Evolutionary conservation across 1,284 basidiomycete genomes (phyloP).

Genomic region (Ceratobasidium sp.): DNA sequence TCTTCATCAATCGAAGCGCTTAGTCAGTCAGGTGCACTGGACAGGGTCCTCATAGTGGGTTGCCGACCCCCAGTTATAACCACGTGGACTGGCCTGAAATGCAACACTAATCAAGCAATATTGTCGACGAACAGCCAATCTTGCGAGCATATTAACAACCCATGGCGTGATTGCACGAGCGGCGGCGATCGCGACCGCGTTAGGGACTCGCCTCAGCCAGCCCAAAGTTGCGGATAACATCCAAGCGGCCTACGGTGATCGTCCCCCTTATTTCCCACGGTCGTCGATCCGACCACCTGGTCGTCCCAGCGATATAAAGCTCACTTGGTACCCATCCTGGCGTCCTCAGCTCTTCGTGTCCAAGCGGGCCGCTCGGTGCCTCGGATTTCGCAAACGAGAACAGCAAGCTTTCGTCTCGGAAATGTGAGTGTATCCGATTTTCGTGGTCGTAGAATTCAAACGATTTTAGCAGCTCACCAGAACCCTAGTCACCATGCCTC

Average conservation of each 20-base stretch:
- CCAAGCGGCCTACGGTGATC: neutral
- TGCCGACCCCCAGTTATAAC: neutral
- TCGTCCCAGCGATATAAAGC: constrained; percentile 13
- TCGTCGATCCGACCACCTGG: constrained; percentile 14
- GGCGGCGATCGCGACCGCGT: constrained; percentile 12
- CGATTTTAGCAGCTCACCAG: constrained; percentile 45
- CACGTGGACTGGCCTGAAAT: neutral
- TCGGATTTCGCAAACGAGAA: constrained; percentile 13
- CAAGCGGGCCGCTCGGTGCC: constrained; percentile 24
- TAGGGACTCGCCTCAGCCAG: constrained; percentile 21
- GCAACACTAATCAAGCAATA: neutral
- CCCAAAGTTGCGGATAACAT: constrained; percentile 5
- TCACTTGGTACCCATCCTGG: constrained; percentile 30
- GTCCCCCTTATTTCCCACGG: constrained; percentile 25
- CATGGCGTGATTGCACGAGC: constrained; percentile 30
- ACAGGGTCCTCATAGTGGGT: no score
- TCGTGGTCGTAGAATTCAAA: neutral
- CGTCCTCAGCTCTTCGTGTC: constrained; percentile 38
- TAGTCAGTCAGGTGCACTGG: no score
- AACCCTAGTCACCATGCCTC: constrained; percentile 69
- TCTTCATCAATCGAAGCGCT: no score
- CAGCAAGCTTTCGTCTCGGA: constrained; percentile 19
- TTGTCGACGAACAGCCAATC: neutral
- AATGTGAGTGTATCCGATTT: constrained; percentile 15
- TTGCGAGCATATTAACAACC: neutral